Evolutionary conservation across 306 rosid genomes (phyloP).

Genomic region (Medicago arabica): DNA sequence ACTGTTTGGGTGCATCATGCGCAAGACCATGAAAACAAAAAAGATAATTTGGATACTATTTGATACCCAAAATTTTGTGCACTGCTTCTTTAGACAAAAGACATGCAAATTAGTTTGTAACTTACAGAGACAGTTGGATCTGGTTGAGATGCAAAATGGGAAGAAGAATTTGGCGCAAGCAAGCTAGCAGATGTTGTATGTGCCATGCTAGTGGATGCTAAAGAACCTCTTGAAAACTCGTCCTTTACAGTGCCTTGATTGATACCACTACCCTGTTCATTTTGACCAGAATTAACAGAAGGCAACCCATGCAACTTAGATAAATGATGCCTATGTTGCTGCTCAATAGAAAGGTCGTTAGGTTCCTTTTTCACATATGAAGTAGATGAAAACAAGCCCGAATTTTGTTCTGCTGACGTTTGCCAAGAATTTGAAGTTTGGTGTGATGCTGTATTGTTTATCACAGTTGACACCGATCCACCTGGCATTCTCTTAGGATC

Average conservation of each 20-base stretch:
- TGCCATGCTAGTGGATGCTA: constrained; percentile 52
- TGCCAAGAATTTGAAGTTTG: constrained; percentile 73
- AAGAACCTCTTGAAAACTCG: constrained; percentile 74
- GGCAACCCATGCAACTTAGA: constrained; percentile 67
- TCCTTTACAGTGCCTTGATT: constrained; percentile 63
- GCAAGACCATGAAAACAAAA: not conserved
- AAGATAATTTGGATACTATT: constrained; percentile 6
- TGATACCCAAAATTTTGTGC: constrained; percentile 15
- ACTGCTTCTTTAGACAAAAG: constrained; percentile 12
- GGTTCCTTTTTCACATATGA: constrained; percentile 73
- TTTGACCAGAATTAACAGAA: constrained; percentile 60
- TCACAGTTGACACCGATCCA: constrained; percentile 63
- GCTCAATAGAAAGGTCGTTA: constrained; percentile 67
- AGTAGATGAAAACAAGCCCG: constrained; percentile 55
- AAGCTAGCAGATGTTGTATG: constrained; percentile 57
- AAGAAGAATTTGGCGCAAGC: constrained; percentile 56
- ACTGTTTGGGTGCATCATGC: not conserved
- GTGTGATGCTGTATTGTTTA: constrained; percentile 61
- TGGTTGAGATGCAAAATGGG: constrained; percentile 58
- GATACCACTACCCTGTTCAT: constrained; percentile 59
- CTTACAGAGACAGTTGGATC: constrained; percentile 59
- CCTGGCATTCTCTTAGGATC: constrained; percentile 75
- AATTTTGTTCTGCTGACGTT: constrained; percentile 63
- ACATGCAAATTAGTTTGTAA: constrained; percentile 25
- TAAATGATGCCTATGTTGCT: constrained; percentile 62